Percentiles rank a stretch among this genome's conserved stretches.
Conservation (phyloP, 257 asterid genomes). For the Prunella vulgaris region DNA sequence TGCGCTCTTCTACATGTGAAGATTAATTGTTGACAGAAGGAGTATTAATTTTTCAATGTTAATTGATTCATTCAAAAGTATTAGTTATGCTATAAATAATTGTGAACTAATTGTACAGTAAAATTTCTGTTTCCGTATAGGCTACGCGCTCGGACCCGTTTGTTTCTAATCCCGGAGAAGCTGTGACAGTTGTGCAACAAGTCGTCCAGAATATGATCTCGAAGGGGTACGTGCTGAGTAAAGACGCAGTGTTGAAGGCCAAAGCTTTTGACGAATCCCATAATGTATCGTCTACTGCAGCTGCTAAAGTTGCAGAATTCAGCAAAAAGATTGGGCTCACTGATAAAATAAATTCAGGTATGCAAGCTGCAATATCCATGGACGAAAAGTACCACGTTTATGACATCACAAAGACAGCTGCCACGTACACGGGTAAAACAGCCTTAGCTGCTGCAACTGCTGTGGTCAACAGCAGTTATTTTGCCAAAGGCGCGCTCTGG, state of each 20-base stretch:
- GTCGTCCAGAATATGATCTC: slow-evolving; percentile 47
- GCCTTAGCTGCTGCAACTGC: slow-evolving; percentile 47
- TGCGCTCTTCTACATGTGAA: too few relatives aligned
- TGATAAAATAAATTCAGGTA: slow-evolving; percentile 37
- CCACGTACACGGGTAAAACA: slow-evolving; percentile 38
- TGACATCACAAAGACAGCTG: slow-evolving; percentile 35
- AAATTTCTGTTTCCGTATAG: too few relatives aligned
- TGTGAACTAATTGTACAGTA: too few relatives aligned
- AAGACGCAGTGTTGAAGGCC: slow-evolving; percentile 56
- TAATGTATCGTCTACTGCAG: slow-evolving; percentile 48
- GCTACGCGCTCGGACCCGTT: slow-evolving; percentile 28
- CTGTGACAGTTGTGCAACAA: slow-evolving; percentile 46
- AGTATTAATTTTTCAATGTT: too few relatives aligned
- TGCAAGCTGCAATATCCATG: slow-evolving; percentile 37
- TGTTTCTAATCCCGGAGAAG: slow-evolving; percentile 49
- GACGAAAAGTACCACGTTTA: slow-evolving; percentile 48
- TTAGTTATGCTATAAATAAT: too few relatives aligned
- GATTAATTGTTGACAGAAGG: too few relatives aligned
- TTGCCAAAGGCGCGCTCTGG: slow-evolving; percentile 59
- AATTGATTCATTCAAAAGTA: too few relatives aligned
- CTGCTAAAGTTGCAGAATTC: slow-evolving; percentile 45
- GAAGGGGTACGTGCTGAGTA: slow-evolving; percentile 47
- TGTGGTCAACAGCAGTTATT: slow-evolving; percentile 50
- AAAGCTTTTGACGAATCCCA: slow-evolving; percentile 56
- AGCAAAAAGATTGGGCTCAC: slow-evolving; percentile 54